phyloP scores from a whole-genome alignment of 148 eudicot species.

The Fagopyrum esculentum region DNA sequence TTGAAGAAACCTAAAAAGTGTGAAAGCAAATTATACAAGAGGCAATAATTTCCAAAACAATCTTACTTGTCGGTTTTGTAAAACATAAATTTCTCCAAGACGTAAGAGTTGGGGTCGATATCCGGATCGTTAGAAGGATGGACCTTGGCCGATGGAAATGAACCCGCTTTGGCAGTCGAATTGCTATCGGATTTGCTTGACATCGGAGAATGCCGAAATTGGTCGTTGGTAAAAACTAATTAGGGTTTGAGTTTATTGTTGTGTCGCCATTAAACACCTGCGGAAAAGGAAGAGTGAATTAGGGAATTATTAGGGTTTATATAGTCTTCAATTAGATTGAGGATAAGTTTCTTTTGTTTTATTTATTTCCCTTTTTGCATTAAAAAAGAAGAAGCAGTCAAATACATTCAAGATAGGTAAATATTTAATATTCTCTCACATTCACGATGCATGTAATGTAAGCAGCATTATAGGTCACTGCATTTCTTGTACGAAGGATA shows the following conservation, averaged over 20 bases:
- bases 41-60: neutral
- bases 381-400: too few species aligned
- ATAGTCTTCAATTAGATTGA: neutral
- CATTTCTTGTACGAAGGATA: too few species aligned
- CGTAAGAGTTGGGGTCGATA: constrained; percentile 56
- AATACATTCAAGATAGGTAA: too few species aligned
- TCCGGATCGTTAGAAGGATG: constrained; percentile 48
- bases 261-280: neutral
- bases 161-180: constrained; percentile 26
- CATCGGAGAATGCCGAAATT: constrained; percentile 24
- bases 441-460: too few species aligned
- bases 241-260: neutral
- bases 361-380: neutral
- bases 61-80: constrained; percentile 85
- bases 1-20: too few species aligned
- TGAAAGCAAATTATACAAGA: neutral
- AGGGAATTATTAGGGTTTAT: constrained; percentile 11
- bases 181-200: constrained; percentile 42
- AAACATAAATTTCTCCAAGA: constrained; percentile 82
- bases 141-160: constrained; percentile 30
- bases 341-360: neutral
- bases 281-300: neutral
- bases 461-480: too few species aligned
- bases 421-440: too few species aligned
- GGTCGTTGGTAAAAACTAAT: neutral